These are phyloP conservation scores for Pyrenopolyporus hunteri DNA, from an alignment of 495 filamentous ascomycete species.

Conservation along the genomic window DNA sequence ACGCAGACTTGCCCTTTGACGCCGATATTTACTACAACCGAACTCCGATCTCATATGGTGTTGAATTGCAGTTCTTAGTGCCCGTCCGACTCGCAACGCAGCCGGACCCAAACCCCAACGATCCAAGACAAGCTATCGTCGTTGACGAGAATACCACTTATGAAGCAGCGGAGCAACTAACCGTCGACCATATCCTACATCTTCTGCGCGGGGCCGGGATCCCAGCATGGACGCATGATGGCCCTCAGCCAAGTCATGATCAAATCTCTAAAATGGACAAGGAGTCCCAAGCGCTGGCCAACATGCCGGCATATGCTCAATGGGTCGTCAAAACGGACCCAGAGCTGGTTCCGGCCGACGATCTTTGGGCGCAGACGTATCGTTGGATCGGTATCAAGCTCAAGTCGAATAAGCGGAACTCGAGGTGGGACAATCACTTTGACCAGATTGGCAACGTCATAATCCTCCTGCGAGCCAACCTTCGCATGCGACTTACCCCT, in stretches of 20 bases:
- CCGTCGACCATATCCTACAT: neutral
- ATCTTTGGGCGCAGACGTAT: neutral
- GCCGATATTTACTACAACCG: neutral
- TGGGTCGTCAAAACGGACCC: slow-evolving; percentile 8
- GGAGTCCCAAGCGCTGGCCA: slow-evolving; percentile 7
- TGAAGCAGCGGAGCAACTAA: neutral
- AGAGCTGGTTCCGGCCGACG: neutral
- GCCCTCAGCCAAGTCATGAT: neutral
- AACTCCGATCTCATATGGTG: slow-evolving; percentile 11
- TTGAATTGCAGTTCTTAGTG: slow-evolving; percentile 26
- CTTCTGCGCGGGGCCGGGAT: neutral
- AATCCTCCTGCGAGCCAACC: neutral
- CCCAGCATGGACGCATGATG: slow-evolving; percentile 16
- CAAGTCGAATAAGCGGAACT: slow-evolving; percentile 18
- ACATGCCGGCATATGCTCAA: neutral
- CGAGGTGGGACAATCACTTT: neutral
- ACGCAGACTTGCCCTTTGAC: no score
- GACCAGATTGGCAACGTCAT: slow-evolving; percentile 11
- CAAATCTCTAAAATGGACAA: neutral
- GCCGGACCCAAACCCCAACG: slow-evolving; percentile 6
- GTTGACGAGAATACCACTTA: neutral
- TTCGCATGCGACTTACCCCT: slow-evolving; percentile 13
- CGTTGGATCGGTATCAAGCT: slow-evolving; percentile 23
- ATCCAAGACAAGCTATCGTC: neutral
- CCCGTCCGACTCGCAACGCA: neutral